phyloP scores from a whole-genome alignment of 179 eudicot genomes.

The Silene vulgaris region DNA sequence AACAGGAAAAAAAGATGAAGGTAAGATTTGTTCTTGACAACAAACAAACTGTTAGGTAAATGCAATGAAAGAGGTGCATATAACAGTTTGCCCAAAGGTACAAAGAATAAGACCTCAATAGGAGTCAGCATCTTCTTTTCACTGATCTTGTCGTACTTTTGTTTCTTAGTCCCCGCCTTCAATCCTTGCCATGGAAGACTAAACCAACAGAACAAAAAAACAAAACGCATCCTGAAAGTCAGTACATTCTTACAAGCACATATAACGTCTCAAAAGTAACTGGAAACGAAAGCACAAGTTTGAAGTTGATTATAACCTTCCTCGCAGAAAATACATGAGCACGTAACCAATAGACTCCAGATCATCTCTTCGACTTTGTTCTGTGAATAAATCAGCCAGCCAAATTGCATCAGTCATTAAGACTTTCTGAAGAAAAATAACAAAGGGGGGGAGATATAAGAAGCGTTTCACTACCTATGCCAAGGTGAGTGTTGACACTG shows the following conservation, averaged over 20 bases:
- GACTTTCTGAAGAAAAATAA: not conserved
- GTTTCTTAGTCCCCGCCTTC: slow-evolving; percentile 83
- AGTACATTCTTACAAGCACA: not conserved
- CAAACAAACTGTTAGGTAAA: not conserved
- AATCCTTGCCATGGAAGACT: slow-evolving; percentile 98
- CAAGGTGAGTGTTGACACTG: slow-evolving; percentile 93
- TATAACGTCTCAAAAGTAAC: not conserved
- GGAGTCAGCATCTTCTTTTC: slow-evolving; percentile 92
- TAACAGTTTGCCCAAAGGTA: not conserved
- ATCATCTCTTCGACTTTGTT: slow-evolving; percentile 95
- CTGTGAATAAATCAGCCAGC: slow-evolving; percentile 43
- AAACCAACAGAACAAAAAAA: slow-evolving; percentile 15
- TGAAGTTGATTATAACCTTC: slow-evolving; percentile 46
- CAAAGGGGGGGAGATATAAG: not conserved
- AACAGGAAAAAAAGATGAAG: too few relatives aligned
- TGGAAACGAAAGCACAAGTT: not conserved
- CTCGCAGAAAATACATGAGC: slow-evolving; percentile 90
- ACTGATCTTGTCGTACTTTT: slow-evolving; percentile 92
- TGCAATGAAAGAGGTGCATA: not conserved
- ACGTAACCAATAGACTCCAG: slow-evolving; percentile 94
- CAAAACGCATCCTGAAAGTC: not conserved
- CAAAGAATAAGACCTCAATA: slow-evolving; percentile 52
- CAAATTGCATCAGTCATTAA: not conserved
- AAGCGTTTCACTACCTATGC: slow-evolving; percentile 60
- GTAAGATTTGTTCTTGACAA: too few relatives aligned